Evolutionary conservation across 768 basidiomycete species (phyloP).

Genomic region (Russula vinacea): DNA sequence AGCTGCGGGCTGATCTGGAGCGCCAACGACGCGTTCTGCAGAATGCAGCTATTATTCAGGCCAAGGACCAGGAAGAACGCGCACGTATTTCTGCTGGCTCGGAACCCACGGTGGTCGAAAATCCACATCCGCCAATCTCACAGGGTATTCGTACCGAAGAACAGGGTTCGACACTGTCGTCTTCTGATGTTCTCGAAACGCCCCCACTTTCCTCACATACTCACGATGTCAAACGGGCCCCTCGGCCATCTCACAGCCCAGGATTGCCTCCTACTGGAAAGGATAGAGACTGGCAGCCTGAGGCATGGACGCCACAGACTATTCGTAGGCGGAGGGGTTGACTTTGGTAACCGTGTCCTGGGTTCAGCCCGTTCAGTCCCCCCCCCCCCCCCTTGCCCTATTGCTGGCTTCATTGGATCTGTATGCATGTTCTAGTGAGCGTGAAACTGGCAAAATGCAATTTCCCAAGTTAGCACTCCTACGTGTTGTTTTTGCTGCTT

Average conservation of each 20-base stretch:
- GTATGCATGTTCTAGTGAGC: not conserved
- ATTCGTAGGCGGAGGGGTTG: conserved; percentile 5
- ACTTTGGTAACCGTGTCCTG: not conserved
- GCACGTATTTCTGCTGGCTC: not conserved
- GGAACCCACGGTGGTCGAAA: not conserved
- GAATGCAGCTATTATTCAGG: conserved; percentile 25
- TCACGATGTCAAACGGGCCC: not conserved
- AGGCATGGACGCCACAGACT: conserved; percentile 24
- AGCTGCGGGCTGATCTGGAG: conserved; percentile 25
- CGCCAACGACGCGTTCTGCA: conserved; percentile 26
- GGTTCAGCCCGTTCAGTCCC: no score
- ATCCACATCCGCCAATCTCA: not conserved
- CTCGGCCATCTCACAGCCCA: not conserved
- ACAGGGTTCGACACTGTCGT: not conserved
- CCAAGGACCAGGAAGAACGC: conserved; percentile 28
- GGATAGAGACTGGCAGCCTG: conserved; percentile 29
- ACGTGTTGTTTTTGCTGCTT: not conserved
- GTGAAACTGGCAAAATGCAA: not conserved
- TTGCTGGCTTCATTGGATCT: not conserved
- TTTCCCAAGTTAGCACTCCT: not conserved
- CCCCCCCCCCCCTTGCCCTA: no score
- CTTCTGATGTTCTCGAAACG: not conserved
- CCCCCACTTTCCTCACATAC: not conserved
- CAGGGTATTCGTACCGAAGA: not conserved
- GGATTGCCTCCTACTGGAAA: conserved; percentile 7